Percentiles rank a stretch among this genome's conserved stretches.
Evolutionary conservation across 1,284 basidiomycete species (phyloP).

Genomic region (Cutaneotrichosporon dermatis): DNA sequence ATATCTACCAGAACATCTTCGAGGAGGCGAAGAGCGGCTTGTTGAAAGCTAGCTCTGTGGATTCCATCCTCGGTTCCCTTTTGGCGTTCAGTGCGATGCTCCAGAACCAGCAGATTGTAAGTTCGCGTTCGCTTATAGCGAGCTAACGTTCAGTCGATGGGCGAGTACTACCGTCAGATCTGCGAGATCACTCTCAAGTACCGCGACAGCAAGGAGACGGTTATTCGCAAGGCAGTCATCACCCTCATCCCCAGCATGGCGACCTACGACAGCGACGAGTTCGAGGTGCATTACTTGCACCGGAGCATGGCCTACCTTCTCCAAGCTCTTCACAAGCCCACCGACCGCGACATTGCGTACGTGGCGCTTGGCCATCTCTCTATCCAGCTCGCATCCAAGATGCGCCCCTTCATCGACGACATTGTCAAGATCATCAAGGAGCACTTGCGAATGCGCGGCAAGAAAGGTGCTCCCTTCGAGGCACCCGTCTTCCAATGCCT

Average conservation of each 20-base stretch:
- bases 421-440: constrained; percentile 88
- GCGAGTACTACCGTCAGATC: constrained; percentile 78
- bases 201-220: constrained; percentile 77
- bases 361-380: constrained; percentile 96
- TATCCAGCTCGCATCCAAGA: constrained; percentile 83
- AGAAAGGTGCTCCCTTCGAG: constrained; percentile 89
- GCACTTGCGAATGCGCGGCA: constrained; percentile 77
- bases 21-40: constrained; percentile 85
- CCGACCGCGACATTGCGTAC: constrained; percentile 87
- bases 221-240: constrained; percentile 88
- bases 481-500: constrained; percentile 97
- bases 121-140: constrained; percentile 15
- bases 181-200: constrained; percentile 88
- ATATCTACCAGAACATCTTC: constrained; percentile 70
- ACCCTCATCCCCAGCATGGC: constrained; percentile 89
- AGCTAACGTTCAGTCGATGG: constrained; percentile 69
- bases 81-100: constrained; percentile 89
- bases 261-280: constrained; percentile 87
- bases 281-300: constrained; percentile 81
- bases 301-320: constrained; percentile 87
- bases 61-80: constrained; percentile 83
- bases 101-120: constrained; percentile 85
- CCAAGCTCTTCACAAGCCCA: constrained; percentile 80
- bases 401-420: constrained; percentile 91
- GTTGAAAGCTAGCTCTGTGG: constrained; percentile 68